A percentile compares a stretch with the other conserved stretches of the same genome.
phyloP scores from a whole-genome alignment of 2,329 filamentous ascomycete species.

The Aspergillus sp. region DNA sequence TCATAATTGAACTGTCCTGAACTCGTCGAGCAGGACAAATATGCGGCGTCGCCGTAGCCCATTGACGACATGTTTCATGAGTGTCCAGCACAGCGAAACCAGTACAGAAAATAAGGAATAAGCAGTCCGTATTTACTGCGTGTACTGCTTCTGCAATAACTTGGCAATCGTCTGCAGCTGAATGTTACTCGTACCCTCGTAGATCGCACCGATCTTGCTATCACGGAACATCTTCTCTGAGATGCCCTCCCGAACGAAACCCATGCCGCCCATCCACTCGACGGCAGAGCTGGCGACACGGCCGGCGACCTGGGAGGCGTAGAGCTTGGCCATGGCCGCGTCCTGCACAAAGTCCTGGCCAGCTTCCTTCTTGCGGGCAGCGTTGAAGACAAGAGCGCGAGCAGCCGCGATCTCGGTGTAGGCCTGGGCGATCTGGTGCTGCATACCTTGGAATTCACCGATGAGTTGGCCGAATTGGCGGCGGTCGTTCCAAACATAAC shows the following conservation, averaged over 20 bases:
- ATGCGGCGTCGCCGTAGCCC: not conserved
- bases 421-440: constrained; percentile 95
- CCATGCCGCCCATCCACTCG: constrained; percentile 99
- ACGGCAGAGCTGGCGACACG: constrained; percentile 81
- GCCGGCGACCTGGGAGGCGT: constrained; percentile 87
- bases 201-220: constrained; percentile 97
- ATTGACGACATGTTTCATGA: not conserved
- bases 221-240: constrained; percentile 98
- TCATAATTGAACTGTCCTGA: not conserved
- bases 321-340: constrained; percentile 97
- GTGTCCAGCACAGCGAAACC: not conserved
- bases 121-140: constrained; percentile 39
- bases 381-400: constrained; percentile 90
- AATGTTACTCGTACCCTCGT: constrained; percentile 76
- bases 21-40: not conserved
- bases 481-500: constrained; percentile 97
- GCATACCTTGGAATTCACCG: constrained; percentile 98
- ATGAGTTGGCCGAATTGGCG: constrained; percentile 93
- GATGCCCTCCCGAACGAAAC: constrained; percentile 91
- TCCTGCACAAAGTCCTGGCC: constrained; percentile 93
- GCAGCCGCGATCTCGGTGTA: constrained; percentile 93
- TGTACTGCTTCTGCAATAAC: constrained; percentile 68
- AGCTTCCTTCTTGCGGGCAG: constrained; percentile 95
- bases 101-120: not conserved
- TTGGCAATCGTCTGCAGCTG: constrained; percentile 71